phyloP scores from a whole-genome alignment of 176 grass and related monocot species.

The Phragmites australis region DNA sequence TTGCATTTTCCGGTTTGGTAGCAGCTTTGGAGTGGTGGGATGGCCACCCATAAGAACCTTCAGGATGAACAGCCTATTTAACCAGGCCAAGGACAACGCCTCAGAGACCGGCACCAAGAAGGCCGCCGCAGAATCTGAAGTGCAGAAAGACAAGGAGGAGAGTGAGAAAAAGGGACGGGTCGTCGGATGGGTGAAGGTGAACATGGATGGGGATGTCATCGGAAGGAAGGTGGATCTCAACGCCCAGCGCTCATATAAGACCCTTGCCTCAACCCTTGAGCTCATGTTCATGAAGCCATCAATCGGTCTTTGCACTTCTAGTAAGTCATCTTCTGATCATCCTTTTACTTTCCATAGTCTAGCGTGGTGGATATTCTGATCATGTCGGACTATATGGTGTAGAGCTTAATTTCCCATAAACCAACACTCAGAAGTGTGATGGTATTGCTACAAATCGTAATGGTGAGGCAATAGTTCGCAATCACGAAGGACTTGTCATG shows the following conservation, averaged over 20 bases:
- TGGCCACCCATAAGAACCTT: slow-evolving; percentile 81
- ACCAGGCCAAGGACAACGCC: slow-evolving; percentile 56
- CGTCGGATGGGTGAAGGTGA: slow-evolving; percentile 67
- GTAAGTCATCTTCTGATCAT: slow-evolving; percentile 35
- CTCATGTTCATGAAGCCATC: slow-evolving; percentile 74
- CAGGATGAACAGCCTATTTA: slow-evolving; percentile 86
- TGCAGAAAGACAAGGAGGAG: slow-evolving; percentile 50
- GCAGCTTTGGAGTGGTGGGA: slow-evolving; percentile 73
- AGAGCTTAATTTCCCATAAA: background rate
- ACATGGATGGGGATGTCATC: slow-evolving; percentile 87
- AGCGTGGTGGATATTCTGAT: background rate
- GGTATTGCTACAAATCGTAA: background rate
- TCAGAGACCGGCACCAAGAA: slow-evolving; percentile 34
- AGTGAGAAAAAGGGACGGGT: slow-evolving; percentile 35
- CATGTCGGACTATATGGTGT: background rate
- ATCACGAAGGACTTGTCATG: background rate
- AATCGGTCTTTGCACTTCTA: slow-evolving; percentile 21
- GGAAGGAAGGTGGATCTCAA: slow-evolving; percentile 82
- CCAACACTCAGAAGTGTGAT: background rate
- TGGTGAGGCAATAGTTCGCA: background rate
- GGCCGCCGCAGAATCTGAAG: background rate
- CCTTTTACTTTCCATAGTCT: background rate
- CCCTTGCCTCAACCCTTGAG: slow-evolving; percentile 71
- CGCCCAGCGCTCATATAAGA: slow-evolving; percentile 59
- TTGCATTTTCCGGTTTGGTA: background rate